Conservation (phyloP, 805 yeast species). For the Candida endomychidarum region DNA sequence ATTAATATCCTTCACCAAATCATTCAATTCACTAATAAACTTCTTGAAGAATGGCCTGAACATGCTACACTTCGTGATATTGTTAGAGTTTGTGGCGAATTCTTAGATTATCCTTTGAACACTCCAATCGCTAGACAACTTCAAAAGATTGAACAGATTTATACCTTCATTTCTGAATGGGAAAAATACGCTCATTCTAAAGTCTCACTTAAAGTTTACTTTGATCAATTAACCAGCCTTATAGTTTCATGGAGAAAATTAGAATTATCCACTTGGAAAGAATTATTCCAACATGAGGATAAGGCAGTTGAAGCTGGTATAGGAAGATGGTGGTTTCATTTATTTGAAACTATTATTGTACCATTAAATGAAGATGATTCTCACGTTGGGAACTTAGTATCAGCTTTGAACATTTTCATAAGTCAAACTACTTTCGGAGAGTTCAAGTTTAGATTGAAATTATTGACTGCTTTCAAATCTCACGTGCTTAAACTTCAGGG, state of each 20-base stretch:
- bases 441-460: conserved; percentile 53
- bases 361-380: conserved; percentile 42
- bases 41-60: conserved; percentile 84
- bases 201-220: conserved; percentile 58
- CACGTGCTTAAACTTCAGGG: conserved; percentile 45
- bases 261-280: conserved; percentile 84
- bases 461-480: conserved; percentile 62
- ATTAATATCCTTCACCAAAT: conserved; percentile 42
- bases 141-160: conserved; percentile 83
- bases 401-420: conserved; percentile 72
- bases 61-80: conserved; percentile 83
- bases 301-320: conserved; percentile 43
- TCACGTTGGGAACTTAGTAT: conserved; percentile 26
- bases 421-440: conserved; percentile 80
- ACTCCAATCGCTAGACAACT: conserved; percentile 77
- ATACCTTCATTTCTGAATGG: conserved; percentile 86
- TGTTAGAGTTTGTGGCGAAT: conserved; percentile 61
- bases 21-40: conserved; percentile 32
- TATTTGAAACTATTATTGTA: conserved; percentile 76
- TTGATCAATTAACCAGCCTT: conserved; percentile 59
- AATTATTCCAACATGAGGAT: conserved; percentile 68
- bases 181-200: conserved; percentile 84
- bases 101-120: conserved; percentile 56
- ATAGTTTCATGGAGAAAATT: conserved; percentile 90
- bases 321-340: conserved; percentile 89